Evolutionary conservation across 2,329 filamentous ascomycete genomes (phyloP), one percentile per base, ranked within the genome.

Genomic region (Bipolaris cookei): DNA sequence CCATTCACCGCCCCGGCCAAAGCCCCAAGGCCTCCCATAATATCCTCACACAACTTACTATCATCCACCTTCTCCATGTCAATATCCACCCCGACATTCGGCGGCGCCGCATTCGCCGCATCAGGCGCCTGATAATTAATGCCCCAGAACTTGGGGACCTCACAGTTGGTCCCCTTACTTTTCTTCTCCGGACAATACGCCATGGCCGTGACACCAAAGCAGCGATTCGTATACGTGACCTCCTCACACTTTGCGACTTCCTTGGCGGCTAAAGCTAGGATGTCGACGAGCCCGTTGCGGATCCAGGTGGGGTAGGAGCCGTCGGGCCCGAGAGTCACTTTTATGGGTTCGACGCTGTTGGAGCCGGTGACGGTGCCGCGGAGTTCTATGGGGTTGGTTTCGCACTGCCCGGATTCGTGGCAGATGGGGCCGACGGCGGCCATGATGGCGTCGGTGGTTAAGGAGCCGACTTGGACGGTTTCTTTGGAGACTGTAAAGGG

Each of bases 401-500:
- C 63, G 47, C 63, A 65, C 41, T 58, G 53, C 13, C 61, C 61
- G 4, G 60, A 50, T 38, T 48, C 46, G 46, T 65, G 63, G 56
- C 63, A 65, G 39, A 55, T 57, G 23, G 48, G 53, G 18, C 13
- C 34, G 2, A 65, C 18, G 23, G 45, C 45, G 16, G 6, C 50
- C 38, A 65, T 62, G 44, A 65, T 62, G 39, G 49, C 49, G 25
- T 65, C 58, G 51, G 58, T 51, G 18, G 38, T 54, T 30, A 63
- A 42, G 43, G 37, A 42, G 42, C 61, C 37, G 37, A 65, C 50
- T 23, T 54, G 53, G 16, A 63, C 52, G 30, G 56, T 60, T 44
- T 60, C 76, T 80, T 4, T 54, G 18, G 55, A 61, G 51, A 65
- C 61, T 60, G 75, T 34, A 1, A 25, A 2, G n/a, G 3, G 30